Base-by-base conservation (phyloP, 2,329 filamentous ascomycete species). In the Aspergillus quadrilineatus region DNA sequence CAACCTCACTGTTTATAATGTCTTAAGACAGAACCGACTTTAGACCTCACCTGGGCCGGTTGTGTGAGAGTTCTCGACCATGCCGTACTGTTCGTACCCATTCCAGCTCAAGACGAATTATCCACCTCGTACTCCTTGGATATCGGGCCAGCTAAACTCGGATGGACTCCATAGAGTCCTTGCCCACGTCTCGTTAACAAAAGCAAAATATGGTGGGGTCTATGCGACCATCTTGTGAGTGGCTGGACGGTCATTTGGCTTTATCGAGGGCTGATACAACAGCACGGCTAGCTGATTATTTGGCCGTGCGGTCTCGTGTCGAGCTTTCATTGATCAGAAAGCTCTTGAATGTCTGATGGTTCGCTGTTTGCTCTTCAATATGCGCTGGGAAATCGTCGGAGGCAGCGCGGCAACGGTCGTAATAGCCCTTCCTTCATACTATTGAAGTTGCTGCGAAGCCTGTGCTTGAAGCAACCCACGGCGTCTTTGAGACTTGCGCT, bases 191-290 rank as follows among this genome's bases (percentile, higher is more conserved):
- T 42, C 17, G 32, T 36, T 36, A 22, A 22, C 22, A 22, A 26
- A 54, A 41, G 43, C 36, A 49, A 36, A 48, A 54, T 32, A 54
- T 47, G 36, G 44, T 54, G 52, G 52, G 43, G 44, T 34, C n/a
- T 6, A 28, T 29, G 36, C 37, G 45, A 39, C n/a, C 36, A 42
- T 43, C 34, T n/a, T 36, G 12, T 54, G 32, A 54, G n/a, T 55
- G 45, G 53, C 53, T 36, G 45, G 39, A 29, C 30, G 15, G 36
- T 49, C 37, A 12, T 47, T 47, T 29, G 28, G 28, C 12, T 34
- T 34, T 9, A 48, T 53, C 42, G 17, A 42, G 42, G 45, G 22
- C 22, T 22, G 22, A 3, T 22, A 22, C 22, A 22, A 22, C 22
- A 22, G 22, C 22, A 54, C 32, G 37, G 52, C 44, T 48, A 15